Base-by-base conservation (phyloP, 2,329 filamentous ascomycete species). In the Thelonectria olida region DNA sequence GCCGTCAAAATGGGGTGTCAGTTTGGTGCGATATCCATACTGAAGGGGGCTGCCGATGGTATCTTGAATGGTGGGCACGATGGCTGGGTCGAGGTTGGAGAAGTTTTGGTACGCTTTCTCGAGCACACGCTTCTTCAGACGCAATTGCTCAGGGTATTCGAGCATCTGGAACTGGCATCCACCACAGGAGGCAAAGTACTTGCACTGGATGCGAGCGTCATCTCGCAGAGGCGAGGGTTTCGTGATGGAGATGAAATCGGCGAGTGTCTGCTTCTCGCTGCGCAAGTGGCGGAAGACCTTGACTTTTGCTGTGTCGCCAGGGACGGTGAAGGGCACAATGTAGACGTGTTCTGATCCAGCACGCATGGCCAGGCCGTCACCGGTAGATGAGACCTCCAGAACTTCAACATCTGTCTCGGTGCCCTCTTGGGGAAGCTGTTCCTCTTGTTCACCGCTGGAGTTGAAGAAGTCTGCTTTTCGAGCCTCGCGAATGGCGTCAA, bases 101-200 rank as follows among this genome's bases (percentile, higher is more conserved):
- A 98, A 99, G 81, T 97, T 95, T 63, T 83, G 85, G 81, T 92
- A 99, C 7, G 96, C 96, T 74, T 96, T 96, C 73, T 97, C 92
- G 45, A 99, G 89, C 62, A 98, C 91, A 61, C 86, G 85, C 74
- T 86, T 89, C 82, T 99, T 99, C 78, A 95, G 90, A 44, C 82
- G 83, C 25, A 99, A 86, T 76, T 99, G 96, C 70, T 93, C 91
- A 27, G 85, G 79, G 76, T 98, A 98, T 55, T 92, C 88, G 65
- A 99, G 86, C 92, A 98, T 97, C 81, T 99, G 96, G 77, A 98
- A 94, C 79, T 99, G 96, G 75, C 96, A 99, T 28, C 96, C 96
- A 9, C 91, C 92, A 78, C 96, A 99, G 55, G 84, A 85, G 39
- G 88, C 82, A 74, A 99, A 99, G 82, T 99, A 98, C 70, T 87